phyloP scores from a whole-genome alignment of 805 yeast species.

The Metschnikowia cerradonensis region DNA sequence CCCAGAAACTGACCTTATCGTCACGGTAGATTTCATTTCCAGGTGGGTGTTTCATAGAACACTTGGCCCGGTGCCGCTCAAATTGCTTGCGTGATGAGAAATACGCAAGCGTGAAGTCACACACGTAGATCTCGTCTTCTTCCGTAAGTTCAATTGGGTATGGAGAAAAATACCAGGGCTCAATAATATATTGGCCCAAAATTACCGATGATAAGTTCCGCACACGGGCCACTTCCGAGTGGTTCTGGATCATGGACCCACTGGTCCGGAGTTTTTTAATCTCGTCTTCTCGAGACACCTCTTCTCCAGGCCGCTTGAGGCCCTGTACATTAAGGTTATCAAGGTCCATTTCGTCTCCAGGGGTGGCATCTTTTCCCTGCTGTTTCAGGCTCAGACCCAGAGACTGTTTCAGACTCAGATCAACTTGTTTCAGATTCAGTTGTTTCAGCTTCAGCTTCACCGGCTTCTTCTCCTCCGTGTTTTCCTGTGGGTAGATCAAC shows the following conservation, averaged over 20 bases:
- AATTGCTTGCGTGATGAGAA: conserved; percentile 88
- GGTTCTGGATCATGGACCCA: conserved; percentile 95
- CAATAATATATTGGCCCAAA: conserved; percentile 87
- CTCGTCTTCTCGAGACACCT: conserved; percentile 83
- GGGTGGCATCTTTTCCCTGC: conserved; percentile 14
- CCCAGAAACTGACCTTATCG: conserved; percentile 89
- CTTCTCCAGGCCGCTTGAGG: conserved; percentile 58
- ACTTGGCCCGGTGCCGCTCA: conserved; percentile 84
- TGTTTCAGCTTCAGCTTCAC: conserved; percentile 24
- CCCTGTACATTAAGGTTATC: conserved; percentile 87
- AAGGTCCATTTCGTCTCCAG: conserved; percentile 71
- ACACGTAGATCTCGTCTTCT: conserved; percentile 82
- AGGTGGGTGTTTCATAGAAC: conserved; percentile 92
- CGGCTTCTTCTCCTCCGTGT: conserved; percentile 43
- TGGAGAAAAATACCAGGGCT: conserved; percentile 99
- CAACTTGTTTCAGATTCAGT: conserved; percentile 5
- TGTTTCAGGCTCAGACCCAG: not conserved
- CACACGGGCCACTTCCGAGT: conserved; percentile 84
- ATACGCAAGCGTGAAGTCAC: conserved; percentile 86
- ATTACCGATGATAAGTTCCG: conserved; percentile 75
- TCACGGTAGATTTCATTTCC: conserved; percentile 97
- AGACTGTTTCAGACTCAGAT: conserved; percentile 6
- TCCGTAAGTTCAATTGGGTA: conserved; percentile 94
- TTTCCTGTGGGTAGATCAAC: conserved; percentile 65
- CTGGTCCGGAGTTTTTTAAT: conserved; percentile 85